phyloP scores from a whole-genome alignment of 164 flowering plant species.

The Vitis labrusca region DNA sequence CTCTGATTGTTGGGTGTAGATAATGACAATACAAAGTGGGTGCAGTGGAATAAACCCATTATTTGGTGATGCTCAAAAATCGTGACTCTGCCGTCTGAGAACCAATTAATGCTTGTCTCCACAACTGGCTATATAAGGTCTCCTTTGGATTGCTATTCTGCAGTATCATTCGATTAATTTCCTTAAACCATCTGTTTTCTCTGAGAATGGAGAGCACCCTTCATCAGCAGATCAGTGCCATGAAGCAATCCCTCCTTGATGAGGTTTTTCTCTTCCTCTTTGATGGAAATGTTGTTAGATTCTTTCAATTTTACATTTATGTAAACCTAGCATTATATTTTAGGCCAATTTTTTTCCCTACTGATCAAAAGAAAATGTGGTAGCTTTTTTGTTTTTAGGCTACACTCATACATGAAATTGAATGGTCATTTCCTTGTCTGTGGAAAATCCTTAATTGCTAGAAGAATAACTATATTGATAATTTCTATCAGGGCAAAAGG shows the following conservation, averaged over 20 bases:
- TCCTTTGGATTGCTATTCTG: neutral
- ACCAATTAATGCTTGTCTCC: neutral
- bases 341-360: neutral
- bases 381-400: neutral
- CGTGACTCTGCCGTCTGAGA: neutral
- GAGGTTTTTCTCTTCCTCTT: slow-evolving; percentile 18
- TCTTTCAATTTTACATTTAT: neutral
- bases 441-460: too few species aligned
- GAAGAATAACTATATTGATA: too few species aligned
- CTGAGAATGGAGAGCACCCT: slow-evolving; percentile 1
- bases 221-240: slow-evolving; percentile 13
- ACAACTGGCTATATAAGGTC: neutral
- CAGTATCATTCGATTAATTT: neutral
- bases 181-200: neutral
- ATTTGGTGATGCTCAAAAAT: neutral
- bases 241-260: slow-evolving; percentile 19
- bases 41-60: neutral
- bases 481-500: too few species aligned
- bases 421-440: too few species aligned
- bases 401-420: too few species aligned
- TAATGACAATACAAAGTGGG: too few species aligned
- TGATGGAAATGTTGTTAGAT: neutral
- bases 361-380: neutral
- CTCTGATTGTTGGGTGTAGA: neutral
- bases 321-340: neutral